These are phyloP conservation scores for Trichopus zeylanicus DNA, from an alignment of 116 monocot species.

Conservation along the genomic window DNA sequence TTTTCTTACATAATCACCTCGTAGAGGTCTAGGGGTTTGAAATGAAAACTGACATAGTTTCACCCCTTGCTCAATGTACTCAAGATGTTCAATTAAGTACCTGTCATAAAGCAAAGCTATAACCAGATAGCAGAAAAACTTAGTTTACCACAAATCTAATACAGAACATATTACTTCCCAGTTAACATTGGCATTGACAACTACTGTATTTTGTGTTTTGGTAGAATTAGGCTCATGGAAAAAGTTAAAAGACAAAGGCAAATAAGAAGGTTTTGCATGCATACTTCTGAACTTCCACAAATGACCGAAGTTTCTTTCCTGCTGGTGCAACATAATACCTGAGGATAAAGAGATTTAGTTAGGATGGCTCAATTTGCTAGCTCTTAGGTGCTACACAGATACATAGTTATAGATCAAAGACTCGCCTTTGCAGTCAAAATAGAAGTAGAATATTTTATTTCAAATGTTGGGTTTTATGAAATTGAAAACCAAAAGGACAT, in stretches of 20 bases:
- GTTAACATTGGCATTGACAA: background rate
- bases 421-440: too few species aligned
- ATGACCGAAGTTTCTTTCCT: background rate
- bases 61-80: background rate
- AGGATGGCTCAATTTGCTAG: background rate
- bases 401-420: background rate
- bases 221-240: background rate
- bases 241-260: background rate
- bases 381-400: background rate
- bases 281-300: background rate
- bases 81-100: background rate
- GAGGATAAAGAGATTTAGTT: background rate
- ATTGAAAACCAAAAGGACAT: too few species aligned
- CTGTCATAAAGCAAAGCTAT: background rate
- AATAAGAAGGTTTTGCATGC: too few species aligned
- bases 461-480: too few species aligned
- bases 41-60: background rate
- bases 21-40: background rate
- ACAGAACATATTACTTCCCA: background rate
- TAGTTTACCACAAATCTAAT: too few species aligned
- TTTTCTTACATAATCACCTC: background rate
- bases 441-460: too few species aligned
- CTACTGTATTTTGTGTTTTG: background rate
- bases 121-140: background rate
- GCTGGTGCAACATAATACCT: background rate